These are phyloP conservation scores for Cantharellus cinnabarinus DNA, from an alignment of 768 basidiomycete species.

Conservation along the genomic window DNA sequence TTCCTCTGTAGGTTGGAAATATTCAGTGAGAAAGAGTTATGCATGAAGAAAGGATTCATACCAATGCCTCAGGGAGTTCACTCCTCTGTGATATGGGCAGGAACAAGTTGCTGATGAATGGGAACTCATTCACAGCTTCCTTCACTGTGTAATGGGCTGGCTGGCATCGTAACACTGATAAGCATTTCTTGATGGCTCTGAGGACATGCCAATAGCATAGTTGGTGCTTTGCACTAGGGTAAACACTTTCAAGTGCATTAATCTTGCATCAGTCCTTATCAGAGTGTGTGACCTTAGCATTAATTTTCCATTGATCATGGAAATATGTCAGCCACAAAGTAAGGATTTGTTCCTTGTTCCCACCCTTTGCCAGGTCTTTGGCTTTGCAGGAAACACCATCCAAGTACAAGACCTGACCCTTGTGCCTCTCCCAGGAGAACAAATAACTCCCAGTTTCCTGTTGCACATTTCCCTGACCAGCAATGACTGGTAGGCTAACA, in stretches of 20 bases:
- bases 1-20: too few species aligned
- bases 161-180: conserved; percentile 12
- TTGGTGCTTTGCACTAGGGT: conserved; percentile 20
- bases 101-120: conserved; percentile 14
- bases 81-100: conserved; percentile 14
- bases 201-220: conserved; percentile 23
- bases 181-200: conserved; percentile 14
- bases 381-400: conserved; percentile 13
- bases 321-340: conserved; percentile 13
- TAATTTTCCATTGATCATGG: conserved; percentile 10
- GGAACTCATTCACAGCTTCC: conserved; percentile 13
- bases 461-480: conserved; percentile 13
- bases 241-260: conserved; percentile 13
- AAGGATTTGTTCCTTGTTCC: conserved; percentile 8
- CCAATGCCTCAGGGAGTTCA: conserved; percentile 6
- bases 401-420: conserved; percentile 18
- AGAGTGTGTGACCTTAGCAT: conserved; percentile 13
- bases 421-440: conserved; percentile 17
- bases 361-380: not conserved
- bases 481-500: conserved; percentile 18
- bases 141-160: conserved; percentile 16
- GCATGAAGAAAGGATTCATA: not conserved
- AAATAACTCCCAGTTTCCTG: conserved; percentile 10
- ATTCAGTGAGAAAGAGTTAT: too few species aligned
- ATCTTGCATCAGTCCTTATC: conserved; percentile 21